A percentile compares a stretch with the other conserved stretches of the same genome.
These are phyloP conservation scores for Fusarium fracticaudum DNA, from an alignment of 2,329 filamentous ascomycete species.

Conservation along the genomic window DNA sequence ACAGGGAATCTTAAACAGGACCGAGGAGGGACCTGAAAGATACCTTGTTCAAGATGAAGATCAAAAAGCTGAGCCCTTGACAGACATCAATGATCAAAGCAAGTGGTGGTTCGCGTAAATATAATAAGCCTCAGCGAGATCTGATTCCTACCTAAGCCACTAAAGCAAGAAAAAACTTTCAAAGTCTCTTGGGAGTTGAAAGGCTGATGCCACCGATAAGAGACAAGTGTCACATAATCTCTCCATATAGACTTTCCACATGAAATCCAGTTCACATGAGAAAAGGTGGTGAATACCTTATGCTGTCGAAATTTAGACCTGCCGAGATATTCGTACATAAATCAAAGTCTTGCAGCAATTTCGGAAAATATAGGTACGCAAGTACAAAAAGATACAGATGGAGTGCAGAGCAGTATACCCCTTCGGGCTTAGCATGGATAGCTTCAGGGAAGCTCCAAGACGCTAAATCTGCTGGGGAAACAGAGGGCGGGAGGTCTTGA, in stretches of 20 bases:
- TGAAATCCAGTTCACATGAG: background rate
- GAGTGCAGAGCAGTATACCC: background rate
- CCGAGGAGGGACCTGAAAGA: background rate
- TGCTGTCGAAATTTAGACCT: background rate
- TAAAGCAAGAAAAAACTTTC: background rate
- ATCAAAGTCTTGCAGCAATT: slow-evolving; percentile 1
- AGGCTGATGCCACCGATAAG: background rate
- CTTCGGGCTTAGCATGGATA: slow-evolving; percentile 21
- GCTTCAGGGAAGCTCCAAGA: slow-evolving; percentile 31
- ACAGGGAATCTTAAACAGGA: background rate
- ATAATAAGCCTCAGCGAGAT: background rate
- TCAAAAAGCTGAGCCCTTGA: background rate
- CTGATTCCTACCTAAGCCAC: background rate
- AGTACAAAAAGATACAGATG: slow-evolving; percentile 10
- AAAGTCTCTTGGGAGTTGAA: background rate
- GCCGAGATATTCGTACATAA: background rate
- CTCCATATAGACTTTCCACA: background rate
- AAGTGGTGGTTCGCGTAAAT: background rate
- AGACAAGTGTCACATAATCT: background rate
- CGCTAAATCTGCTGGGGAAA: slow-evolving; percentile 27
- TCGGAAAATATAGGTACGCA: slow-evolving; percentile 2
- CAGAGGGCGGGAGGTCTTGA: slow-evolving; percentile 12
- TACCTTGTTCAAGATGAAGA: background rate
- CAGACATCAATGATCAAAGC: background rate
- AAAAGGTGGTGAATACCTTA: background rate